A percentile compares a stretch with the other conserved stretches of the same genome.
These are phyloP conservation scores for Pythium volutum DNA, from an alignment of 352 stramenopile species.

Conservation along the genomic window DNA sequence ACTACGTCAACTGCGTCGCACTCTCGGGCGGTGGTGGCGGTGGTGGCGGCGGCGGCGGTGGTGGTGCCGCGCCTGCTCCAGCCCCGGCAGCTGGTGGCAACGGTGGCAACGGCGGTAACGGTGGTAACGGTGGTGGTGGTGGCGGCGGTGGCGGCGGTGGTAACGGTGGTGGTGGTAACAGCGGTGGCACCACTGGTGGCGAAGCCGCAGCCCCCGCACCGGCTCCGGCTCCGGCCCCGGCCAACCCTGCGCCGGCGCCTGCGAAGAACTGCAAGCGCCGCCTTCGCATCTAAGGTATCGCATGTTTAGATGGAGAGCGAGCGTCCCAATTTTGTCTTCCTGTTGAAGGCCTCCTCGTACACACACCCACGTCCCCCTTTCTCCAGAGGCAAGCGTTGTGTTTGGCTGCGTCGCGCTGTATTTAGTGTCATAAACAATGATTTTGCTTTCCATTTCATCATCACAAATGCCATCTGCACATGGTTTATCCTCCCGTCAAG, in stretches of 20 bases:
- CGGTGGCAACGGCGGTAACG: background rate
- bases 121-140: background rate
- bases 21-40: background rate
- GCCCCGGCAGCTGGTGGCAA: background rate
- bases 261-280: conserved; percentile 13
- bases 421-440: conserved; percentile 15
- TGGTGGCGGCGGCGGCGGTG: background rate
- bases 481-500: no score
- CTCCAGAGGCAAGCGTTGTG: background rate
- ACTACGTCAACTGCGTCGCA: conserved; percentile 17
- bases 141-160: background rate
- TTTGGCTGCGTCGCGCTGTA: background rate
- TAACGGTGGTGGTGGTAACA: background rate
- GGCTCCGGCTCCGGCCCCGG: background rate
- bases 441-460: no score
- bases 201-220: background rate
- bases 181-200: background rate
- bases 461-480: background rate
- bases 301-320: background rate
- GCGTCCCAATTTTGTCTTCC: background rate
- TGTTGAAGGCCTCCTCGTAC: background rate
- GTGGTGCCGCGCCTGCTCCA: no score
- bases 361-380: background rate
- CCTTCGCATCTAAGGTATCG: conserved; percentile 8
- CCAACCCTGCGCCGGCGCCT: background rate